These are phyloP conservation scores for Diutina sp. DNA, from an alignment of 1,139 yeast genomes.

Conservation along the genomic window DNA sequence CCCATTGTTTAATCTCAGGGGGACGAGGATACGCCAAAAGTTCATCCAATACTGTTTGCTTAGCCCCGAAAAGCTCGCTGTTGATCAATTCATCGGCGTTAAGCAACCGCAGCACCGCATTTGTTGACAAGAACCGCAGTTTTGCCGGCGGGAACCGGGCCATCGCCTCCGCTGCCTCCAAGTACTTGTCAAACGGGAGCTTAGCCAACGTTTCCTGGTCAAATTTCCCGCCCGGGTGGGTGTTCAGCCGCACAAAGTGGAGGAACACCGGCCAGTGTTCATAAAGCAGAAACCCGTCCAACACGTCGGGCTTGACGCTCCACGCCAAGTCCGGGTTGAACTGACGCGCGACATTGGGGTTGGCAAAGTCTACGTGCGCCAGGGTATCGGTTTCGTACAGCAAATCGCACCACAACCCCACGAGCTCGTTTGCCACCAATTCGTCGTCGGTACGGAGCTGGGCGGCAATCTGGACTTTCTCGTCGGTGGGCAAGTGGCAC, in stretches of 20 bases:
- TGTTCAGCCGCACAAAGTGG: not conserved
- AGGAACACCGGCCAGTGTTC: conserved; percentile 1
- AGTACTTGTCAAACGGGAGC: not conserved
- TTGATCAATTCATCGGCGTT: not conserved
- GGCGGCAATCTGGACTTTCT: not conserved
- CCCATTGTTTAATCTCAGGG: not conserved
- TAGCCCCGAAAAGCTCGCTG: not conserved
- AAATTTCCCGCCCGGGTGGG: not conserved
- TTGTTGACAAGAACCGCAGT: not conserved
- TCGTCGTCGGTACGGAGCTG: not conserved
- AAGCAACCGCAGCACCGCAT: not conserved
- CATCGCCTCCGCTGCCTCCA: not conserved
- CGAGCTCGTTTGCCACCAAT: not conserved
- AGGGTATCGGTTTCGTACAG: not conserved
- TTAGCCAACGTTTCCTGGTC: not conserved
- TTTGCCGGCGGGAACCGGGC: not conserved
- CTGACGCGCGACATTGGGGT: conserved; percentile 1
- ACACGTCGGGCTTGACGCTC: not conserved
- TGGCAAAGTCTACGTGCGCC: not conserved
- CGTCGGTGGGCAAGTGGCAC: not conserved
- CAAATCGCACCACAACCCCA: not conserved
- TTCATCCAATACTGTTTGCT: not conserved
- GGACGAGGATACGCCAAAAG: not conserved
- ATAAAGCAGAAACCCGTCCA: not conserved
- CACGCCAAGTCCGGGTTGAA: not conserved